Evolutionary conservation across 2,329 filamentous ascomycete genomes (phyloP), one percentile per base, ranked within the genome.

Genomic region (Alternaria brassicicola): DNA sequence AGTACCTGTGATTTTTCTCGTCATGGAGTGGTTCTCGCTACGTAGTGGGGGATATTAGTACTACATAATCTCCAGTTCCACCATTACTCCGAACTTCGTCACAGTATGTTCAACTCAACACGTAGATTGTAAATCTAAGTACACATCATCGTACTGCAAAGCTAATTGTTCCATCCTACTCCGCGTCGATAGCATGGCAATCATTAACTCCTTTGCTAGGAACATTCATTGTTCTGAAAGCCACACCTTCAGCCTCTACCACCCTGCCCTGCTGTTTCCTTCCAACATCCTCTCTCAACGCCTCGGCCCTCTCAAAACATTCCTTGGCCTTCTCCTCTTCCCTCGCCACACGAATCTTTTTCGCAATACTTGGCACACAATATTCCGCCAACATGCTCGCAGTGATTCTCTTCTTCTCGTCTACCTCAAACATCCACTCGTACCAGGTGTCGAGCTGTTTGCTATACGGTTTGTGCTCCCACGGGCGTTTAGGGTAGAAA

Each of bases 401-500:
- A 15, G 57, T 59, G 13, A 52, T 52, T 3, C 58, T 59, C 38
- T 25, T 21, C 1, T 28, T 17, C 13, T 17, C 8, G 26, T 59
- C 31, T n/a, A 21, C 3, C 6, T 52, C 7, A 33, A 59, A 53
- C 21, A 65, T 53, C 7, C 53, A 42, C 3, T 41, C 26, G 36
- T 70, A 70, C 65, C 66, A 67, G 12, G 21, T 23, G 13, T 63
- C 52, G 4, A 70, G 46, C 8, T 28, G 15, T 6, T 10, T 38
- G 30, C 61, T 64, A 17, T 63, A 70, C 12, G 47, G 56, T 17
- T 47, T 39, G 31, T 63, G n/a, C 6, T 15, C 25, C 30, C 39
- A 59, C n/a, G 28, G 26, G 2, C 43, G 13, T 2, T 35, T 23
- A 7, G 19, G 19, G 19, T 33, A 21, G 4, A 21, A 21, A 4